Evolutionary conservation across 202 grass and related monocot genomes (phyloP).

Genomic region (Schoenoplectus triqueter): DNA sequence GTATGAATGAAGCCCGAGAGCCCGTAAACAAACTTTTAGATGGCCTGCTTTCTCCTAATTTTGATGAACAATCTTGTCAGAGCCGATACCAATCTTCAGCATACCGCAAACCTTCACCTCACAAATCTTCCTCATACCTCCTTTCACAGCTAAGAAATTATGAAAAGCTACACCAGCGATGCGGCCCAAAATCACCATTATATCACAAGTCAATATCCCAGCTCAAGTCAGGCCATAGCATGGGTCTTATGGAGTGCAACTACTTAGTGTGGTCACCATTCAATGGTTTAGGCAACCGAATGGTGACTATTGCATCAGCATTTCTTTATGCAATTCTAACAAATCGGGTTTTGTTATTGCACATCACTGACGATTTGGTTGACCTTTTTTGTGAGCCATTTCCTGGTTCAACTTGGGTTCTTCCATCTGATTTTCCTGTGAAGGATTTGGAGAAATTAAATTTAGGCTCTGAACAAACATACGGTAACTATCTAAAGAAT

Average conservation of each 20-base stretch:
- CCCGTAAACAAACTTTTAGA: constrained; percentile 43
- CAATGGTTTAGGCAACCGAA: constrained; percentile 68
- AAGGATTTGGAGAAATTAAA: constrained; percentile 40
- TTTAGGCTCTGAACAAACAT: constrained; percentile 34
- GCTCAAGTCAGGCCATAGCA: constrained; percentile 46
- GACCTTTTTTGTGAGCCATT: constrained; percentile 77
- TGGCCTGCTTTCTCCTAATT: constrained; percentile 45
- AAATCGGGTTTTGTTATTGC: constrained; percentile 55
- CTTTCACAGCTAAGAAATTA: constrained; percentile 50
- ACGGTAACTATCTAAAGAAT: constrained; percentile 44
- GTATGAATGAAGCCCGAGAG: neutral
- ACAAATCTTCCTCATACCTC: constrained; percentile 51
- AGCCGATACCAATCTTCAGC: constrained; percentile 53
- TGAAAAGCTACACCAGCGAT: constrained; percentile 47
- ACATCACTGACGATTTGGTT: constrained; percentile 45
- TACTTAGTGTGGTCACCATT: constrained; percentile 62
- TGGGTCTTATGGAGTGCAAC: constrained; percentile 49
- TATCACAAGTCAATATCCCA: constrained; percentile 46
- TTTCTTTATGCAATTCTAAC: constrained; percentile 68
- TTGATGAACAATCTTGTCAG: constrained; percentile 40
- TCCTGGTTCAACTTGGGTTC: constrained; percentile 49
- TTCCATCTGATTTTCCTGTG: constrained; percentile 61
- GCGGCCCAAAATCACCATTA: constrained; percentile 48
- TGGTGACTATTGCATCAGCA: constrained; percentile 50
- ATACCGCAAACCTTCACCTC: constrained; percentile 41